Conservation (phyloP, 2,329 filamentous ascomycete genomes). For the Trichoderma sp. region DNA sequence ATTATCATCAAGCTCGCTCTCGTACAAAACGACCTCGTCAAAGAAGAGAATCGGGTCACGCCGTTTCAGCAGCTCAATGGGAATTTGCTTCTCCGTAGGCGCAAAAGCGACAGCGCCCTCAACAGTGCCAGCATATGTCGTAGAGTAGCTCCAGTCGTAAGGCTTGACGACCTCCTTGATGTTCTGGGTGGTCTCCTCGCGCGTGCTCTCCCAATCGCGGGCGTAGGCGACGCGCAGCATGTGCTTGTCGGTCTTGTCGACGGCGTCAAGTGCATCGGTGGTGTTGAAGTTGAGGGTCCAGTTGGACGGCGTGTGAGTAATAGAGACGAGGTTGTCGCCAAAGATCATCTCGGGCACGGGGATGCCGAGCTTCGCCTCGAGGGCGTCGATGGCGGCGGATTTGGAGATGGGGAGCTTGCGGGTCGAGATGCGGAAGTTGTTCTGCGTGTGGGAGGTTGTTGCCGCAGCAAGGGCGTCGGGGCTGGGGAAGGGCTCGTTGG, state of each 20-base stretch:
- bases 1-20: conserved; percentile 97
- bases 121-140: conserved; percentile 75
- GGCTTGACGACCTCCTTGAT: conserved; percentile 94
- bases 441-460: conserved; percentile 57
- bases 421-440: conserved; percentile 71
- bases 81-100: conserved; percentile 56
- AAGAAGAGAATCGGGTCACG: conserved; percentile 95
- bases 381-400: conserved; percentile 80
- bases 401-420: conserved; percentile 95
- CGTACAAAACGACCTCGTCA: conserved; percentile 93
- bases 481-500: conserved; percentile 55
- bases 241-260: conserved; percentile 87
- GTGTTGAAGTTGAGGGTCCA: conserved; percentile 84
- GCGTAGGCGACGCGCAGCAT: conserved; percentile 96
- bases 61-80: conserved; percentile 79
- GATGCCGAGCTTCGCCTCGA: conserved; percentile 77
- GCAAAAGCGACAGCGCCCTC: conserved; percentile 22
- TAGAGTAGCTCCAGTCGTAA: conserved; percentile 98
- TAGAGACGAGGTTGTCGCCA: conserved; percentile 81
- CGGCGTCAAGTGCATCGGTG: conserved; percentile 80
- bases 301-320: conserved; percentile 70
- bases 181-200: conserved; percentile 75
- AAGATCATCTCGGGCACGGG: conserved; percentile 98
- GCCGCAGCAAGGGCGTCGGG: conserved; percentile 50
- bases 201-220: conserved; percentile 69